Evolutionary conservation across 805 yeast species (phyloP), one percentile per base, ranked within the genome.

Genomic region (Hagleromyces aurorensis): DNA sequence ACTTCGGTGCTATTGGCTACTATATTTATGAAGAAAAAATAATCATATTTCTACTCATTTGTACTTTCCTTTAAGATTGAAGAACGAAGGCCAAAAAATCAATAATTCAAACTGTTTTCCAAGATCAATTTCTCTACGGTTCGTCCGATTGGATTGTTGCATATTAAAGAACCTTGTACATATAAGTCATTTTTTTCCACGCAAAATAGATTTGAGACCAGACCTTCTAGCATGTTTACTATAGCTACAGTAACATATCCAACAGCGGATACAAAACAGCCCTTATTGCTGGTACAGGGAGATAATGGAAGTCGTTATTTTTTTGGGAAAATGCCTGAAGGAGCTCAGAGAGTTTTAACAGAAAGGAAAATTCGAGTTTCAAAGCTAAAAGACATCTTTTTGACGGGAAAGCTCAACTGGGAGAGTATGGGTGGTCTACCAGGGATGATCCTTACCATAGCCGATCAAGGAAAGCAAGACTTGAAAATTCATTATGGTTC

Each of bases 371-470:
- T 77, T 15, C 65, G 68, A 25, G 55, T 81, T 9, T 65, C 77
- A 2, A 77, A 71, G 38, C 55, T 84, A 18, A 65, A 70, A 27
- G 71, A 75, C 20, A 61, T 89, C 4, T 87, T 83, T 46, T 48
- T 91, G 4, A 76, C 95, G 0, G 98, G 98, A 3, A 62, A 61
- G n/a, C 38, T 82, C 7, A 56, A 69, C 31, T 89, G 96, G 96
- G 53, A 68, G 5, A 67, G 78, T n/a, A 59, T 85, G 2, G 84
- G 94, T n/a, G 98, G 98, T 0, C 55, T 89, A 5, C 96, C 97
- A 0, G 98, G 98, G 0, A 59, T 84, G 45, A 71, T 89, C 27
- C 59, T 89, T 29, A 84, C 96, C 0, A 64, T 81, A 9, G 75
- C 83, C 33, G 96, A 85, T 43, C 81, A 84, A 43, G 86, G 85